A percentile compares a stretch with the other conserved stretches of the same genome.
phyloP scores from a whole-genome alignment of 129 eudicot genomes.

The Sambucus nigra region DNA sequence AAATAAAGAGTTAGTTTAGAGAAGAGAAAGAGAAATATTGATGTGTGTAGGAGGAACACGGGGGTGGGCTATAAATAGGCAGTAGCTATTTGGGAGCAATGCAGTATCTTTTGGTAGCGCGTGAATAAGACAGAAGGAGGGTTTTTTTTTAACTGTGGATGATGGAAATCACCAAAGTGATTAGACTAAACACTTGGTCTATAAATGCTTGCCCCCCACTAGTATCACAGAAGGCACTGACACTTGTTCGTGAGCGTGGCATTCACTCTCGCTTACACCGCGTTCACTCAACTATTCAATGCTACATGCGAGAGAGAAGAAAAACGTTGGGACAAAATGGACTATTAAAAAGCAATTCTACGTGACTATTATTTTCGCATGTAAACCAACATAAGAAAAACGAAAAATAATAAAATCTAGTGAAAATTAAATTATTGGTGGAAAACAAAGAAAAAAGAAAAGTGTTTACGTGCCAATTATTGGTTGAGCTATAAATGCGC shows the following conservation, averaged over 20 bases:
- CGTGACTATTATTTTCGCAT: no score
- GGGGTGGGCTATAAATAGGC: neutral
- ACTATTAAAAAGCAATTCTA: no score
- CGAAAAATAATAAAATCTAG: no score
- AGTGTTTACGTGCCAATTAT: no score
- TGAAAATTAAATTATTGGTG: no score
- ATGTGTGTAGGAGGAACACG: slow-evolving; percentile 1
- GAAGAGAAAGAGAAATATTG: neutral
- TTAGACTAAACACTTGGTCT: neutral
- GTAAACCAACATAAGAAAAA: no score
- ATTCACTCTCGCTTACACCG: neutral
- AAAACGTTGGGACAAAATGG: no score
- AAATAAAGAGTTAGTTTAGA: neutral
- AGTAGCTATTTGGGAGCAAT: neutral
- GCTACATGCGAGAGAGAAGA: no score
- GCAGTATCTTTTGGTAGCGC: neutral
- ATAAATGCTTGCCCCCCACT: neutral
- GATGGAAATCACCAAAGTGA: neutral
- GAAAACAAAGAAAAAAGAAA: no score
- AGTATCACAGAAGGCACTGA: neutral
- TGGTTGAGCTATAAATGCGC: no score
- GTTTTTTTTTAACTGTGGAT: neutral
- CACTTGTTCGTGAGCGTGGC: neutral
- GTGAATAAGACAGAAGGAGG: neutral
- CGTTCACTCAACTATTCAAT: neutral